Base-by-base conservation (phyloP, 306 rosid genomes). In the Cicer cuneatum region DNA sequence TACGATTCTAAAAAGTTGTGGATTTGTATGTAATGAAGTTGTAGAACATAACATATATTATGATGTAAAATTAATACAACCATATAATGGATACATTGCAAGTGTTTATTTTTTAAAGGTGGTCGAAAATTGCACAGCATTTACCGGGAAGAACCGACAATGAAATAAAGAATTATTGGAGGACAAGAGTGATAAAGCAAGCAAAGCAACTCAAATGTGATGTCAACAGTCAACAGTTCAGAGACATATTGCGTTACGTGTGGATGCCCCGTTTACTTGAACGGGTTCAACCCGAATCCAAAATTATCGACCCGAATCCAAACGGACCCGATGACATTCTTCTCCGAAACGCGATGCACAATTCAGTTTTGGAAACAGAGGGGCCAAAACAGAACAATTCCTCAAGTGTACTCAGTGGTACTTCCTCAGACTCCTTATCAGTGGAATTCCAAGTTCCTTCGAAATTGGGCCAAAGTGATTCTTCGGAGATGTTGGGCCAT, bases 151-250 rank as follows among this genome's bases (percentile, higher is more conserved):
- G 98, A 68, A 92, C 98, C 0, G 98, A 92, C 40, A 92, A 92
- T 2, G 98, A 92, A 80, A 92, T 92, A 0, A 92, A 92, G 46
- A 92, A 92, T 52, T 90, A 92, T 21, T 92, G 98, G 98, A 80
- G 98, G 64, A 92, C 95, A 1, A 85, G 98, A 10, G 98, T 92
- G 12, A 87, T 90, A 19, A 92, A 90, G 19, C 98, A 90, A 21
- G 98, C 98, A 6, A 92, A 90, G 83, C 98, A 92, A 65, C 93
- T 93, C 35, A 93, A 87, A 72, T 93, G 98, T 24, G 98, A 93
- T 78, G 98, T 90, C 6, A 93, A 90, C 80, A 90, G 96, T 86
- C 82, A 90, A 73, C 91, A 87, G 58, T 93, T 93, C 83, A 89
- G 87, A 73, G 96, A 82, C 33, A 33, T 78, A 18, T 51, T 82